Conservation (phyloP, 108 stramenopile genomes). For the Skeletonema costatum region DNA sequence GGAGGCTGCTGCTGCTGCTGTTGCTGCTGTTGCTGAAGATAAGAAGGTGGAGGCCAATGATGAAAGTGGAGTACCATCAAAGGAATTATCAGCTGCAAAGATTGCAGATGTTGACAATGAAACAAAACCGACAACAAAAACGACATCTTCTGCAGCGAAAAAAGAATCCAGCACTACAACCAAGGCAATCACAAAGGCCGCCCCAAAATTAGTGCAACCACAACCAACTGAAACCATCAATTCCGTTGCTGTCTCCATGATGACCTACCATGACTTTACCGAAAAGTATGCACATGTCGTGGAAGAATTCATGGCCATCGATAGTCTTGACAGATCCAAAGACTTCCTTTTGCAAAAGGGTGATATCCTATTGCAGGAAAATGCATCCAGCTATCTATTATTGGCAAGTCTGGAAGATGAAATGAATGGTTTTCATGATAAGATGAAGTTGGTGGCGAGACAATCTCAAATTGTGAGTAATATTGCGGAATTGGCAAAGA, state of each 20-base stretch:
- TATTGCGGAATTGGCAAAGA: constrained; percentile 96
- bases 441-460: constrained; percentile 93
- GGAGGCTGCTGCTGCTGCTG: constrained; percentile 1
- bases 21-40: background rate
- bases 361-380: constrained; percentile 92
- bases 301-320: constrained; percentile 88
- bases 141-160: background rate
- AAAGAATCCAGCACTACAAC: background rate
- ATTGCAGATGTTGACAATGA: constrained; percentile 24
- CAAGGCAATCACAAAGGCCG: background rate
- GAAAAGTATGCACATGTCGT: constrained; percentile 88
- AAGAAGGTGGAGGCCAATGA: background rate
- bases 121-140: constrained; percentile 5
- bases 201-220: constrained; percentile 27
- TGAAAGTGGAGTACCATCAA: constrained; percentile 40
- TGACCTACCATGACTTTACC: constrained; percentile 93
- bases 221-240: constrained; percentile 28
- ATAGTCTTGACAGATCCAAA: constrained; percentile 81
- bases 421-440: constrained; percentile 97
- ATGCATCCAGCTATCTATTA: constrained; percentile 94
- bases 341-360: constrained; percentile 90
- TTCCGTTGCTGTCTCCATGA: constrained; percentile 66
- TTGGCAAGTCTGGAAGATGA: constrained; percentile 97
- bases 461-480: constrained; percentile 93
- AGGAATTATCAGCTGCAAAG: constrained; percentile 44